Conservation (phyloP, 1,284 basidiomycete genomes). For the Tilletiopsis washingtonensis region DNA sequence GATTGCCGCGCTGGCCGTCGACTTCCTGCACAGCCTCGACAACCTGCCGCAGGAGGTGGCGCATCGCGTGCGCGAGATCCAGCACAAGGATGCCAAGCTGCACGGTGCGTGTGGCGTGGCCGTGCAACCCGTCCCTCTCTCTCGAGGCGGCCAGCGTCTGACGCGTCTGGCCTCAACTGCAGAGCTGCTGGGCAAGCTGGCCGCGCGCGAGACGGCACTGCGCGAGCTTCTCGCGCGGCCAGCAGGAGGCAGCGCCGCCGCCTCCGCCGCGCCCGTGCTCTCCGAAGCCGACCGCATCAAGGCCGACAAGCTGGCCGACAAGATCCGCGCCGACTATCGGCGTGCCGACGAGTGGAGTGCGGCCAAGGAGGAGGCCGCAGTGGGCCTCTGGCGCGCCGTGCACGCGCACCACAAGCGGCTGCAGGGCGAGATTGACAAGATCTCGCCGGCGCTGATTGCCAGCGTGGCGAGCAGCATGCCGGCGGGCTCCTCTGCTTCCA, state of each 20-base stretch:
- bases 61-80: constrained; percentile 43
- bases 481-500: not conserved
- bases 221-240: constrained; percentile 24
- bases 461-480: not conserved
- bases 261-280: constrained; percentile 11
- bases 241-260: constrained; percentile 11
- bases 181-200: constrained; percentile 35
- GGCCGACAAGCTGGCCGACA: constrained; percentile 35
- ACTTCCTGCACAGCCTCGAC: constrained; percentile 41
- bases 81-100: constrained; percentile 43
- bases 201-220: constrained; percentile 32
- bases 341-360: constrained; percentile 37
- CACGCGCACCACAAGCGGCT: constrained; percentile 33
- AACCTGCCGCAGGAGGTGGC: constrained; percentile 43
- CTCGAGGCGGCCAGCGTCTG: not conserved
- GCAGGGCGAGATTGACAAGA: constrained; percentile 26
- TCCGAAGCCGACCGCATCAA: constrained; percentile 28
- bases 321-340: constrained; percentile 33
- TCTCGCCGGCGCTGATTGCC: constrained; percentile 28
- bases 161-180: not conserved
- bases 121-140: not conserved
- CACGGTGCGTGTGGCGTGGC: constrained; percentile 17
- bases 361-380: constrained; percentile 32
- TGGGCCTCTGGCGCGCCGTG: constrained; percentile 30
- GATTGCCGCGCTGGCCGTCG: constrained; percentile 39